Evolutionary conservation across 208 protist species (phyloP).

Genomic region (Leishmania lainsoni): DNA sequence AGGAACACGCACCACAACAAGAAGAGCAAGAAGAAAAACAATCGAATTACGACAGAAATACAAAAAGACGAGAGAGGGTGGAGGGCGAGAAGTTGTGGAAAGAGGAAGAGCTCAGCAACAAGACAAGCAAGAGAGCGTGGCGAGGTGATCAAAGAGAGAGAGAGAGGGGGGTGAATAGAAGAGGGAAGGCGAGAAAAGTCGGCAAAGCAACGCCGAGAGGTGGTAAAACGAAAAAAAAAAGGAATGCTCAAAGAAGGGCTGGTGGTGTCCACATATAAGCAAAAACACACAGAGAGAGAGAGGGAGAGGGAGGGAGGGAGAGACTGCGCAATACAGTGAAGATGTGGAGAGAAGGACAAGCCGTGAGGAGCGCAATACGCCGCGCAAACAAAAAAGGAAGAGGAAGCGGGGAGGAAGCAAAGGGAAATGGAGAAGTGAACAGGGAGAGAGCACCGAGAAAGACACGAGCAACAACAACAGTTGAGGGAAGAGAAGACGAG

Average conservation of each 20-base stretch:
- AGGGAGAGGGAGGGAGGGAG: background rate
- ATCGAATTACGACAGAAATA: no score
- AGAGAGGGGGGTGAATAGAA: no score
- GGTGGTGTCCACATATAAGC: background rate
- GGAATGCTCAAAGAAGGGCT: background rate
- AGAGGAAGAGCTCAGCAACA: background rate
- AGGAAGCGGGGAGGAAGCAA: background rate
- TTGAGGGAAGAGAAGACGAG: background rate
- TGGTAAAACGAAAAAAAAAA: background rate
- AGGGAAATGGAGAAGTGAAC: no score
- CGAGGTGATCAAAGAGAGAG: background rate
- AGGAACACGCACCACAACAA: background rate
- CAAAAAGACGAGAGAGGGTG: no score
- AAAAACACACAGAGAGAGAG: background rate
- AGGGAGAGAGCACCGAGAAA: background rate
- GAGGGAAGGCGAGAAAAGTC: background rate
- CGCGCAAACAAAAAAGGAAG: constrained; percentile 1
- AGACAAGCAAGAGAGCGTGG: background rate
- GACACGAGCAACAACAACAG: background rate
- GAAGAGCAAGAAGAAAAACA: background rate
- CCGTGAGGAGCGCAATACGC: background rate
- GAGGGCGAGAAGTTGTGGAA: background rate
- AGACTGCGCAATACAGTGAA: background rate
- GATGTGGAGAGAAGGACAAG: background rate
- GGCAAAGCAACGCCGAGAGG: background rate